Conservation (phyloP, 2,329 filamentous ascomycete genomes). For the Paramyrothecium roridum region DNA sequence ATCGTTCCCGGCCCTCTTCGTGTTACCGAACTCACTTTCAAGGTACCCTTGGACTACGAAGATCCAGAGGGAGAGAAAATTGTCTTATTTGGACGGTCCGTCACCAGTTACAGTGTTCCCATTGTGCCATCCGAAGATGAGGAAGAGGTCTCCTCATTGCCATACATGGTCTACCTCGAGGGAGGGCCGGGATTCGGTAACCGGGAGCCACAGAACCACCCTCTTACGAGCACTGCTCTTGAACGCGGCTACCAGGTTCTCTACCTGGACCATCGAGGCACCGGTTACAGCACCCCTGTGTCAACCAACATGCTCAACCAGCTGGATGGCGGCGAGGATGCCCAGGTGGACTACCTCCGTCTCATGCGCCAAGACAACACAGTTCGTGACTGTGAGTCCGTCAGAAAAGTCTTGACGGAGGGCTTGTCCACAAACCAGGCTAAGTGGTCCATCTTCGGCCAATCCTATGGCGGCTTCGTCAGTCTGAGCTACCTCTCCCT, state of each 20-base stretch:
- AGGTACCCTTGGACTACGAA: slow-evolving; percentile 77
- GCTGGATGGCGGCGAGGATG: slow-evolving; percentile 55
- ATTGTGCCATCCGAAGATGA: slow-evolving; percentile 47
- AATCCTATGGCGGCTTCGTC: slow-evolving; percentile 91
- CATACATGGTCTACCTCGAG: slow-evolving; percentile 71
- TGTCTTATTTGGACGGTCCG: slow-evolving; percentile 72
- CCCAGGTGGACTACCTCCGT: slow-evolving; percentile 78
- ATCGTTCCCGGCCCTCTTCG: slow-evolving; percentile 59
- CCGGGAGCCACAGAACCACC: slow-evolving; percentile 67
- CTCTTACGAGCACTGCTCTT: slow-evolving; percentile 68
- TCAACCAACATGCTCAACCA: slow-evolving; percentile 65
- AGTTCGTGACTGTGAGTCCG: slow-evolving; percentile 83
- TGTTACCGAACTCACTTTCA: slow-evolving; percentile 81
- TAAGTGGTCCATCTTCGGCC: slow-evolving; percentile 84
- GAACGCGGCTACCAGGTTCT: slow-evolving; percentile 82
- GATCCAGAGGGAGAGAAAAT: slow-evolving; percentile 59
- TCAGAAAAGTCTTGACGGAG: slow-evolving; percentile 70
- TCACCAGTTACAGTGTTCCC: not conserved
- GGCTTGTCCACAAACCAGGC: slow-evolving; percentile 66
- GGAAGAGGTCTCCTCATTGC: slow-evolving; percentile 59
- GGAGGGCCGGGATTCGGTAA: slow-evolving; percentile 84
- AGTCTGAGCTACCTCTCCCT: slow-evolving; percentile 79
- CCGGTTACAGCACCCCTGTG: slow-evolving; percentile 79
- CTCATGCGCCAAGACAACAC: slow-evolving; percentile 87
- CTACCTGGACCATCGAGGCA: slow-evolving; percentile 87